These are phyloP conservation scores for Plasmodium vivax DNA, from an alignment of 169 alveolate genomes.

Conservation along the genomic window DNA sequence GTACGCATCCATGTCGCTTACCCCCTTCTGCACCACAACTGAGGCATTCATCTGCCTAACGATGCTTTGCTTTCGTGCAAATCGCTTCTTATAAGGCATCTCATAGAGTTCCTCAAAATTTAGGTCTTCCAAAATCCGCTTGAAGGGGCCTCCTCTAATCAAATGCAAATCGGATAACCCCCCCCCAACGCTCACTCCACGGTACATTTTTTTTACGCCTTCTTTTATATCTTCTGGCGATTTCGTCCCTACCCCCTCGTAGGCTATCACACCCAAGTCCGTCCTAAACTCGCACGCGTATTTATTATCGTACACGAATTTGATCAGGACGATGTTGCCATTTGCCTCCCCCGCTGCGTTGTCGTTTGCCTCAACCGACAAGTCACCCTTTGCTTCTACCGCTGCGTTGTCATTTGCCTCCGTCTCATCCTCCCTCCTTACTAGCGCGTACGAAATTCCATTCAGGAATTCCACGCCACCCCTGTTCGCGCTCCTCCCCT, in stretches of 20 bases:
- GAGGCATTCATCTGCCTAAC: constrained; percentile 22
- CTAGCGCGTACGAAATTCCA: constrained; percentile 8
- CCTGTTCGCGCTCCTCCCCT: not conserved
- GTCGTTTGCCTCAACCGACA: not conserved
- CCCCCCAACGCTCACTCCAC: not conserved
- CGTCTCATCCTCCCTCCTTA: not conserved
- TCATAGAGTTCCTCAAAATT: constrained; percentile 1
- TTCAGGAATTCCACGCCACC: not conserved
- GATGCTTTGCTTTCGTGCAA: constrained; percentile 30
- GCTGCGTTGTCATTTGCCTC: not conserved
- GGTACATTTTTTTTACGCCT: not conserved
- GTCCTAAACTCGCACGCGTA: constrained; percentile 56
- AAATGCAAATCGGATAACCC: not conserved
- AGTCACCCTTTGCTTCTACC: not conserved
- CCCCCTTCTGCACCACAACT: not conserved
- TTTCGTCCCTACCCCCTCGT: not conserved
- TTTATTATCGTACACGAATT: constrained; percentile 41
- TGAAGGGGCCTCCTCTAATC: not conserved
- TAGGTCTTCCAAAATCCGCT: not conserved
- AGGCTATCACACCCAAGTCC: constrained; percentile 61
- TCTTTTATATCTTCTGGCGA: not conserved
- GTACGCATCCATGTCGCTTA: not conserved
- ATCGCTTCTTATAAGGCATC: constrained; percentile 57
- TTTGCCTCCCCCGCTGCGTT: not conserved
- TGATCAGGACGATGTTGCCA: constrained; percentile 14